Base-by-base conservation (phyloP, 2,329 filamentous ascomycete species). In the Parascedosporium putredinis region DNA sequence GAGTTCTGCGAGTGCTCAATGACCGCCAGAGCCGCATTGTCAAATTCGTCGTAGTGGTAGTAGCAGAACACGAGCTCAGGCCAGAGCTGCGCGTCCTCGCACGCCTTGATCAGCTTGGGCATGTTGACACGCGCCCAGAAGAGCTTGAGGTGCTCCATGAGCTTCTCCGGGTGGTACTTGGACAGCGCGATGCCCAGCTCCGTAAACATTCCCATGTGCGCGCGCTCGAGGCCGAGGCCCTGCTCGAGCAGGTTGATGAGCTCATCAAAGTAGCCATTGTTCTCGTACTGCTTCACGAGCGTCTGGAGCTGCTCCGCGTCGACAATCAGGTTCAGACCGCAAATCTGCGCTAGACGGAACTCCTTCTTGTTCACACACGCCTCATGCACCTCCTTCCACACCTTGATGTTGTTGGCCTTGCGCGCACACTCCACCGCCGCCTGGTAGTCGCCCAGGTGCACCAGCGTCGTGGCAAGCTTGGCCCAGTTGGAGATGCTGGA, bases 121-220 rank as follows among this genome's bases (percentile, higher is more conserved):
- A 97, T 89, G 69, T 98, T 97, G 75, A 97, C 93, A 56, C 93
- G 79, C 57, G 84, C 86, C 93, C 93, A 98, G 81, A 98, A 98
- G 48, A 98, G 79, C 71, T 96, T 95, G 56, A 98, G 80, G 66
- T 98, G 93, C 72, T 98, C 93, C 91, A 98, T 96, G 22, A 96
- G 81, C 54, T 87, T 84, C 62, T 96, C 93, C 3, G 94, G 90
- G 61, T 94, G 90, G 65, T 97, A 98, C 68, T 88, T 95, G 57
- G 89, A 86, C 42, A 98, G 75, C 4, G 90, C 90, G 67, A 95
- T 90, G 36, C 90, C 93, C 14, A 98, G 71, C 60, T 88, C 83
- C 0, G 91, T 97, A 70, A 98, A 98, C 79, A 98, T 89, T 24
- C 88, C 91, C 89, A 95, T 95, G 64, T 97, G 90, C 22, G 84